A percentile compares a stretch with the other conserved stretches of the same genome.
These are phyloP conservation scores for Aquilaria malaccensis DNA, from an alignment of 345 rosid genomes.

Conservation along the genomic window DNA sequence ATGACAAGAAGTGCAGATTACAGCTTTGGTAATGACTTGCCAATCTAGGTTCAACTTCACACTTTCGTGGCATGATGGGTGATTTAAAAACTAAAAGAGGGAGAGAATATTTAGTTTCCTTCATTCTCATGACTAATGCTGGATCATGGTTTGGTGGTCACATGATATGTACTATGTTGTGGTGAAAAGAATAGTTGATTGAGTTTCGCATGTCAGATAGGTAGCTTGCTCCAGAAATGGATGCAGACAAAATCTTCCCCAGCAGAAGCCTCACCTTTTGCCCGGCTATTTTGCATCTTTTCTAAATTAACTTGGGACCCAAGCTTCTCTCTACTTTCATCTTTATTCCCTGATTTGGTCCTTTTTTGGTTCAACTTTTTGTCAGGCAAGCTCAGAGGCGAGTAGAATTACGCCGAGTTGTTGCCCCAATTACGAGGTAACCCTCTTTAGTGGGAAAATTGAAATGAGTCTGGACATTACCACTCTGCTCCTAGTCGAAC, in stretches of 20 bases:
- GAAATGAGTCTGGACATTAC: too few relatives aligned
- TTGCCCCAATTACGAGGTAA: too few relatives aligned
- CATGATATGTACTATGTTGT: not conserved
- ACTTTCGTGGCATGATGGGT: not conserved
- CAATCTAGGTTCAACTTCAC: not conserved
- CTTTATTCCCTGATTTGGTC: constrained; percentile 24
- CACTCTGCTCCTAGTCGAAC: not conserved
- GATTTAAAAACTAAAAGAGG: constrained; percentile 20
- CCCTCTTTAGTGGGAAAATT: too few relatives aligned
- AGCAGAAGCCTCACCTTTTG: too few relatives aligned
- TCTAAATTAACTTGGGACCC: constrained; percentile 28
- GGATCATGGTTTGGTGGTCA: constrained; percentile 11
- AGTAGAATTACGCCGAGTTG: too few relatives aligned
- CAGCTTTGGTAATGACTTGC: too few relatives aligned
- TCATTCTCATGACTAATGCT: constrained; percentile 22
- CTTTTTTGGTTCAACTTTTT: constrained; percentile 12
- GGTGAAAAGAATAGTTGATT: too few relatives aligned
- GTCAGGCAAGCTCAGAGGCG: too few relatives aligned
- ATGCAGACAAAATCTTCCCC: too few relatives aligned
- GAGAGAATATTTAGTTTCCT: constrained; percentile 33
- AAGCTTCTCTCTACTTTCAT: constrained; percentile 30
- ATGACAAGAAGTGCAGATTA: constrained; percentile 9
- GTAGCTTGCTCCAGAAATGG: too few relatives aligned
- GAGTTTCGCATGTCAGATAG: not conserved
- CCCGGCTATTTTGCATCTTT: too few relatives aligned